Conservation (phyloP, 371 early-diverging fungal species). For the Mucor saturninus region DNA sequence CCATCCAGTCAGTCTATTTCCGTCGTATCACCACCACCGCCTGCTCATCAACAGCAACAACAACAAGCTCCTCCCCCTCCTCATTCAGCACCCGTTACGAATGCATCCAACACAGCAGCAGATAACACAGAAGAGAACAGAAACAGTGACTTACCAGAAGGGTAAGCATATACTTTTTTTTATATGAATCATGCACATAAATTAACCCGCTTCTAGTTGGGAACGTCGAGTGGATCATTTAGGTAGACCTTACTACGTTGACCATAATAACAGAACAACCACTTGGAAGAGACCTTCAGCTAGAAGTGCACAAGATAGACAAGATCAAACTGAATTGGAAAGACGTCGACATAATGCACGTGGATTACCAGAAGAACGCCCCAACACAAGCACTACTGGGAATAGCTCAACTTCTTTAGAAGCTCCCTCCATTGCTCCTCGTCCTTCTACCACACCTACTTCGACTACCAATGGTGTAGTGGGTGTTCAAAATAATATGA, state of each 20-base stretch:
- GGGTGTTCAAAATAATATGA: conserved; percentile 48
- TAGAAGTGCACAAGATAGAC: conserved; percentile 54
- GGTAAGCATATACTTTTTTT: conserved; percentile 41
- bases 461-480: conserved; percentile 18
- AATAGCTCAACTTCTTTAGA: conserved; percentile 31
- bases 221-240: conserved; percentile 72
- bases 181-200: background rate
- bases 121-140: conserved; percentile 14
- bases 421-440: conserved; percentile 30
- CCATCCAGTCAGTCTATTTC: conserved; percentile 28
- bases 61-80: background rate
- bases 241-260: conserved; percentile 76
- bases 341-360: conserved; percentile 80
- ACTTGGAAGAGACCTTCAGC: conserved; percentile 74
- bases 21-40: conserved; percentile 3
- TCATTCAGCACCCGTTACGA: conserved; percentile 18
- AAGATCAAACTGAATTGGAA: conserved; percentile 71
- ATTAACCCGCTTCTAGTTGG: conserved; percentile 54
- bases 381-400: conserved; percentile 14
- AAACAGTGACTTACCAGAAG: conserved; percentile 73
- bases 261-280: conserved; percentile 71
- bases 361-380: conserved; percentile 71
- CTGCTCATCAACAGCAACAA: conserved; percentile 2
- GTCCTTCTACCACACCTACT: conserved; percentile 1
- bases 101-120: conserved; percentile 16